A percentile compares a stretch with the other conserved stretches of the same genome.
phyloP scores from a whole-genome alignment of 352 stramenopile species.

The Pilasporangium apinafurcum region DNA sequence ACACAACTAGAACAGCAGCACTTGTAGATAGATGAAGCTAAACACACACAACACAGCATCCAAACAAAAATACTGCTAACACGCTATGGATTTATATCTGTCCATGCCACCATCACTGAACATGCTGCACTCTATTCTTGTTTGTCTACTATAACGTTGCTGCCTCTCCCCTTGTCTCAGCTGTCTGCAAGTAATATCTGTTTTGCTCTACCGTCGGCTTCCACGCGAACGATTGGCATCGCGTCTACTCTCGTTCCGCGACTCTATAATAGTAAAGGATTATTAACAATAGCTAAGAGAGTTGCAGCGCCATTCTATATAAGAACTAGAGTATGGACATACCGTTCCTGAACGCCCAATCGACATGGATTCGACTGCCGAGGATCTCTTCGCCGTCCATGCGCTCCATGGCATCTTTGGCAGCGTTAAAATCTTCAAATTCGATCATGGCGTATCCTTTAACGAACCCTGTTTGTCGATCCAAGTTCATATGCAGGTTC shows the following conservation, averaged over 20 bases:
- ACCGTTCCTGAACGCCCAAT: slow-evolving; percentile 93
- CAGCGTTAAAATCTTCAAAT: slow-evolving; percentile 89
- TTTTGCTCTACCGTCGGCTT: slow-evolving; percentile 51
- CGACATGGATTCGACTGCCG: slow-evolving; percentile 84
- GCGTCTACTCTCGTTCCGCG: slow-evolving; percentile 13
- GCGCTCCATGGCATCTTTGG: slow-evolving; percentile 86
- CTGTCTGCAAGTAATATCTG: no score
- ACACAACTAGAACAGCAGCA: background rate
- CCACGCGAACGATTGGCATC: slow-evolving; percentile 24
- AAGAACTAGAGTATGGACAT: no score
- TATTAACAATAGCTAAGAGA: background rate
- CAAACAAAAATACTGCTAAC: background rate
- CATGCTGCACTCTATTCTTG: no score
- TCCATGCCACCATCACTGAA: no score
- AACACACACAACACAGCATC: background rate
- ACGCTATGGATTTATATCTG: slow-evolving; percentile 1
- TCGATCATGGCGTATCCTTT: slow-evolving; percentile 96
- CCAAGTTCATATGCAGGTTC: slow-evolving; percentile 95
- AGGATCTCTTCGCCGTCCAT: slow-evolving; percentile 92
- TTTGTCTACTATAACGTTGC: background rate
- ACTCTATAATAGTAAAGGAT: background rate
- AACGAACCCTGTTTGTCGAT: slow-evolving; percentile 93
- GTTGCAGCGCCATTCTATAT: no score
- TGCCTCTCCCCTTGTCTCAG: no score
- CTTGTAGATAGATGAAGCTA: background rate